Evolutionary conservation across 305 asterid genomes (phyloP), one percentile per base, ranked within the genome.

Genomic region (Andrographis paniculata): DNA sequence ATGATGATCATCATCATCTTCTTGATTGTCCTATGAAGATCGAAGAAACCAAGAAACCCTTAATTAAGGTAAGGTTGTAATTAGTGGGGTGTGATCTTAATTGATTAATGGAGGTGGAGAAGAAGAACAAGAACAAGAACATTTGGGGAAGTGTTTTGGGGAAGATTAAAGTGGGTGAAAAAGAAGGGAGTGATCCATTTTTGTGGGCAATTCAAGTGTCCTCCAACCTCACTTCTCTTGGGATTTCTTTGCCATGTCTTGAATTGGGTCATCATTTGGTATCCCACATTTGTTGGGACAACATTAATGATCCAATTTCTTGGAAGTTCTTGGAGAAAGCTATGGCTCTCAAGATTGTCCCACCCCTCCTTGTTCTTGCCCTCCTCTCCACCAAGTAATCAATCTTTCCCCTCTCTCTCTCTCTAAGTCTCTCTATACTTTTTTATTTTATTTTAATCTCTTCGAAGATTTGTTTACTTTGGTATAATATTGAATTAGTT

Each of bases 251-350:
- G 30, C 99, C 99, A 47, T 82, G 76, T 60, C 45, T 72, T 62
- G 87, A 91, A 37, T 50, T 91, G 1, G 94, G 83, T 11, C 63
- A 78, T 45, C 67, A 76, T 52, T 69, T 91, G 56, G 94, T 87
- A 16, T 79, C 95, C 43, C 76, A 83, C 77, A 81, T 91, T 71
- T 87, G 85, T 35, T 91, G 96, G 99, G 93, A 80, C 14, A 91
- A 91, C 67, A 91, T n/a, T n/a, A n/a, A 87, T 74, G 84, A 76
- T 47, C 85, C 99, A 53, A 59, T 69, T 56, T 72, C 86, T 57
- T 91, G 99, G 99, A 91, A 91, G 67, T 80, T 83, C 63, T 58
- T 91, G 58, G 99, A 83, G 17, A 87, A 80, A 59, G 99, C 96
- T 1, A 27, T 87, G 69, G 59, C 59, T 53, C 76, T 77, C 70